Evolutionary conservation across 441 rosid species (phyloP).

Genomic region (Macaranga tanarius): DNA sequence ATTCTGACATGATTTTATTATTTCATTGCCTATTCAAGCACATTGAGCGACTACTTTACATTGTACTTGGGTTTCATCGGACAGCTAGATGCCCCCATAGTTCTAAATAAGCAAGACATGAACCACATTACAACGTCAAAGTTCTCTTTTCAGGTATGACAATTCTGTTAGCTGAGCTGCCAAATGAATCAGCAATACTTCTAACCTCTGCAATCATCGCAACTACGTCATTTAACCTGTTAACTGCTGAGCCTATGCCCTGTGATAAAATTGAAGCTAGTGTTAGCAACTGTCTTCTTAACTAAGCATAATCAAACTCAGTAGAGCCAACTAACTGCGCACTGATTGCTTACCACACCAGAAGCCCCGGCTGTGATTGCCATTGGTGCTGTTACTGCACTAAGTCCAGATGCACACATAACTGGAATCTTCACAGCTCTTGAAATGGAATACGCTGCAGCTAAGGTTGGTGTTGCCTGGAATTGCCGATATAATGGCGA

Average conservation of each 20-base stretch:
- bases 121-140: background rate
- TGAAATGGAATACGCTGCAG: constrained; percentile 62
- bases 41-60: background rate
- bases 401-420: constrained; percentile 63
- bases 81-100: background rate
- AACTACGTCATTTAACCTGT: constrained; percentile 57
- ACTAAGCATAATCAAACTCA: background rate
- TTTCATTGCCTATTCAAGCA: background rate
- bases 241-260: constrained; percentile 63
- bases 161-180: constrained; percentile 16
- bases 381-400: constrained; percentile 67
- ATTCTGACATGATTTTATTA: background rate
- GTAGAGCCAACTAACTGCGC: background rate
- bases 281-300: background rate
- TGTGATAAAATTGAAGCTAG: constrained; percentile 13
- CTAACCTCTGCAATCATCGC: constrained; percentile 69
- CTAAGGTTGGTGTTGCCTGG: constrained; percentile 64
- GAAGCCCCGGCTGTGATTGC: constrained; percentile 67
- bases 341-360: constrained; percentile 51
- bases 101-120: background rate
- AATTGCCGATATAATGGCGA: constrained; percentile 3
- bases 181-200: constrained; percentile 46
- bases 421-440: constrained; percentile 60
- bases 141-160: constrained; percentile 13
- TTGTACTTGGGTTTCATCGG: no score